Evolutionary conservation across 2,329 filamentous ascomycete species (phyloP), one percentile per base, ranked within the genome.

Genomic region (Neopestalotiopsis sp.): DNA sequence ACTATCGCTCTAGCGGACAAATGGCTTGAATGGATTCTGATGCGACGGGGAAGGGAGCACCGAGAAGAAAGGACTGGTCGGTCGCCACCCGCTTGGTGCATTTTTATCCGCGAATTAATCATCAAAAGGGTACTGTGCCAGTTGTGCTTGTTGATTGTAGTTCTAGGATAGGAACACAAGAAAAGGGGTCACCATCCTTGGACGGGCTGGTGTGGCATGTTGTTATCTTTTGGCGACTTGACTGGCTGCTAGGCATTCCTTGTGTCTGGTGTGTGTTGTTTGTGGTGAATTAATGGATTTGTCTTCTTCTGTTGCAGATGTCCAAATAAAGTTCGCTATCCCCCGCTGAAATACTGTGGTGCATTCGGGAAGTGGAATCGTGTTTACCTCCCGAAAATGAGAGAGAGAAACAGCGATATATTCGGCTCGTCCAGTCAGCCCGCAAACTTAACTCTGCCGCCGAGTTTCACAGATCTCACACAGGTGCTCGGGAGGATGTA

Each of bases 321-420:
- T 62, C 34, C 59, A 62, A 62, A 62, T 62, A 62, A 20, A 62
- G 59, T 62, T 62, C 45, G 20, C 45, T 53, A 17, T 59, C 59
- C 59, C 59, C 59, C 59, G n/a, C 59, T 40, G 32, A 62, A 28
- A 34, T 40, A 38, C n/a, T 34, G 32, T 30, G 32, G 28, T 38
- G 59, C 59, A 62, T 10, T 20, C n/a, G 32, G 59, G 59, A n/a
- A 38, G 59, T 40, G 34, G n/a, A 62, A 20, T 30, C n/a, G 3
- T 61, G 30, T 34, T n/a, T 12, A 30, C 20, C 30, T n/a, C 45
- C 13, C 3, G 13, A 17, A 53, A 17, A 20, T 9, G 9, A 20
- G n/a, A n/a, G 14, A 53, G 17, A 53, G 9, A 24, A 53, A 17
- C 17, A 7, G 20, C 45, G 20, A 53, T 24, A 14, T 53, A 17